phyloP scores from a whole-genome alignment of 192 early-diverging fungal genomes.

The Coemansia sp. region DNA sequence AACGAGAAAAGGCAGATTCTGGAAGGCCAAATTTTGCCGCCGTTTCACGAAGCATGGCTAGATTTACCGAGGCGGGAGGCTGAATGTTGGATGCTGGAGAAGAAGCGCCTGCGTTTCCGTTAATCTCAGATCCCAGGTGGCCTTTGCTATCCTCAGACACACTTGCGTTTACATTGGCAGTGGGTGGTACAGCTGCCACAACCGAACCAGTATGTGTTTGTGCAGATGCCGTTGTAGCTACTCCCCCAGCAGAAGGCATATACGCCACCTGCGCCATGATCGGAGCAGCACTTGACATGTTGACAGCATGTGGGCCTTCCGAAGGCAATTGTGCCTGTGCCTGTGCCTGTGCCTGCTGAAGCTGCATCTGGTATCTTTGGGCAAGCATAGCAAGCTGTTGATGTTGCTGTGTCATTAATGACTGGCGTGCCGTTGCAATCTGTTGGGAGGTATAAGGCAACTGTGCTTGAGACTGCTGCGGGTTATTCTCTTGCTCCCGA shows the following conservation, averaged over 20 bases:
- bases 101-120: background rate
- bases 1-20: slow-evolving; percentile 18
- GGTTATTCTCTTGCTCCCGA: slow-evolving; percentile 21
- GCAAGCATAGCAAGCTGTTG: slow-evolving; percentile 19
- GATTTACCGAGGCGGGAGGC: background rate
- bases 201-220: background rate
- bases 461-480: slow-evolving; percentile 15
- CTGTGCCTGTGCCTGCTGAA: slow-evolving; percentile 21
- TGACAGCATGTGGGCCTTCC: slow-evolving; percentile 5
- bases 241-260: background rate
- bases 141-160: background rate
- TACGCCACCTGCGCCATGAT: background rate
- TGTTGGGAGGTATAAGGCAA: slow-evolving; percentile 24
- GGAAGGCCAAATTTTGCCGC: slow-evolving; percentile 37
- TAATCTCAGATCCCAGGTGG: background rate
- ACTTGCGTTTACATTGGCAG: background rate
- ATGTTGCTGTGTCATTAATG: slow-evolving; percentile 24
- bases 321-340: slow-evolving; percentile 9
- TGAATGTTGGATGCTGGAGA: background rate
- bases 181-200: background rate
- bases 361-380: slow-evolving; percentile 39
- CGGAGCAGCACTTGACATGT: background rate
- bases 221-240: background rate
- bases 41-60: slow-evolving; percentile 28
- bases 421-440: slow-evolving; percentile 37